Evolutionary conservation across 2,329 filamentous ascomycete genomes (phyloP).

Genomic region (Mycocentrospora acerina): DNA sequence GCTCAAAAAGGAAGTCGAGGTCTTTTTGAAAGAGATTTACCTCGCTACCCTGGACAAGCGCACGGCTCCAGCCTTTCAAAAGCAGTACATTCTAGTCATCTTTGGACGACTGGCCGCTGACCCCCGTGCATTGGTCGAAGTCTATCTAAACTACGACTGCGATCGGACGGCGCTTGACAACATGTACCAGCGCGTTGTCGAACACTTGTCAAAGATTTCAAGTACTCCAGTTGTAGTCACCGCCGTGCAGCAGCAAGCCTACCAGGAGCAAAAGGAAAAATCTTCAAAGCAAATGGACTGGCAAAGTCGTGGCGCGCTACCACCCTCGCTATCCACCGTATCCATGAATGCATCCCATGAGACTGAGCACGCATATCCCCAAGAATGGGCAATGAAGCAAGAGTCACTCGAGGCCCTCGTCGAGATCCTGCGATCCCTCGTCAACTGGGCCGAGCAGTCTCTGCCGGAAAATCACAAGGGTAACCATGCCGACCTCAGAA

Average conservation of each 20-base stretch:
- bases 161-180: constrained; percentile 91
- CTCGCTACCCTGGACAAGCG: constrained; percentile 85
- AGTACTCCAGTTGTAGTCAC: constrained; percentile 76
- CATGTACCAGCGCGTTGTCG: constrained; percentile 91
- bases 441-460: constrained; percentile 84
- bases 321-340: constrained; percentile 80
- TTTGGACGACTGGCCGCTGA: constrained; percentile 83
- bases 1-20: constrained; percentile 98
- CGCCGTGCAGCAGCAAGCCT: constrained; percentile 77
- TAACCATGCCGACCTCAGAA: constrained; percentile 46
- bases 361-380: constrained; percentile 70
- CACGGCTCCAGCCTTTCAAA: constrained; percentile 84
- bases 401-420: constrained; percentile 86
- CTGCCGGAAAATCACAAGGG: constrained; percentile 52
- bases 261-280: constrained; percentile 74
- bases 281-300: constrained; percentile 68
- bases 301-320: constrained; percentile 82
- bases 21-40: constrained; percentile 97
- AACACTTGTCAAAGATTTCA: constrained; percentile 86
- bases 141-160: constrained; percentile 98
- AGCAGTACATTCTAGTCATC: constrained; percentile 85
- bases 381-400: constrained; percentile 89
- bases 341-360: constrained; percentile 63
- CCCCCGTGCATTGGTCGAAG: constrained; percentile 85
- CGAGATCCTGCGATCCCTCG: constrained; percentile 82